A percentile compares a stretch with the other conserved stretches of the same genome.
Conservation (phyloP, 2,329 filamentous ascomycete species). For the Xylaria sp. region DNA sequence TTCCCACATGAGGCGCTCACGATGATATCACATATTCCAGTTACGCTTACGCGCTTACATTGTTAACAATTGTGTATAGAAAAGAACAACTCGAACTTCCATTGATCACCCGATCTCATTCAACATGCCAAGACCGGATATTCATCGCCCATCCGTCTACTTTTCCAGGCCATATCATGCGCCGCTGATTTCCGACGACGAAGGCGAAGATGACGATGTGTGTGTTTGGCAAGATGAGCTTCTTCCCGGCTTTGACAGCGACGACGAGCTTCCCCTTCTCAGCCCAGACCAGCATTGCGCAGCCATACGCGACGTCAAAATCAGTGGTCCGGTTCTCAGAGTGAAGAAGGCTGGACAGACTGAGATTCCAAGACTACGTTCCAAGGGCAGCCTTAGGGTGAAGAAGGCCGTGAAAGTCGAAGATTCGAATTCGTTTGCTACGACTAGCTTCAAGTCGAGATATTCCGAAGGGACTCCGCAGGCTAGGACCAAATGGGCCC, state of each 20-base stretch:
- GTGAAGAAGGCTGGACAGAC: neutral
- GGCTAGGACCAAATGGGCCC: too few species aligned
- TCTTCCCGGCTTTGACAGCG: constrained; percentile 11
- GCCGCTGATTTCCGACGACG: constrained; percentile 18
- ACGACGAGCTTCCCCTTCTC: constrained; percentile 9
- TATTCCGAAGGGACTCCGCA: neutral
- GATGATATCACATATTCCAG: neutral
- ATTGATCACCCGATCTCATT: neutral
- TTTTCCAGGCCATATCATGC: constrained; percentile 22
- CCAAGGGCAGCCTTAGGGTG: neutral
- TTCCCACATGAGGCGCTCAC: neutral
- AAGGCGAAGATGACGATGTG: constrained; percentile 24
- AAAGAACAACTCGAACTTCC: neutral
- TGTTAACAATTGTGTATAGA: neutral
- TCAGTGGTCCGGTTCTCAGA: neutral
- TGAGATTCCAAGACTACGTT: neutral
- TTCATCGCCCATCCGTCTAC: constrained; percentile 11
- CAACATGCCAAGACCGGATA: constrained; percentile 8
- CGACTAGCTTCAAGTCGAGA: neutral
- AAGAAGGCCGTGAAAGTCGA: neutral
- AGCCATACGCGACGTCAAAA: neutral
- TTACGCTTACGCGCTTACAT: neutral
- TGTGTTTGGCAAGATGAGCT: constrained; percentile 20
- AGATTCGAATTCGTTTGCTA: neutral
- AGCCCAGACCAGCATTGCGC: neutral